phyloP scores from a whole-genome alignment of 1,284 basidiomycete species.

The Ustilago vetiveriae region DNA sequence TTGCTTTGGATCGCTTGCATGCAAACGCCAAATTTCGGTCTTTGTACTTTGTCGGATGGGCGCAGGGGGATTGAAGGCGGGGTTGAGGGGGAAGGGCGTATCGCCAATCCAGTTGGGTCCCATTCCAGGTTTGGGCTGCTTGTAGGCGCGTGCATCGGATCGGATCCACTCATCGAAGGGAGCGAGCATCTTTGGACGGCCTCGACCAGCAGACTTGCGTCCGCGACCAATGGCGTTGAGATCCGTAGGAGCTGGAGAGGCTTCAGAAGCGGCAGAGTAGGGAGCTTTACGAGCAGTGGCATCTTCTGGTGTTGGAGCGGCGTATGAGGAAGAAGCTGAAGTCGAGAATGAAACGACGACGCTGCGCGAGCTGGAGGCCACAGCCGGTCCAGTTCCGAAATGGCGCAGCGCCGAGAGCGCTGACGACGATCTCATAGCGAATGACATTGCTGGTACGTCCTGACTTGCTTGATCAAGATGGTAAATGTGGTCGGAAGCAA shows the following conservation, averaged over 20 bases:
- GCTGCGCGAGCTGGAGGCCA: conserved; percentile 37
- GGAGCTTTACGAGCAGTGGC: conserved; percentile 37
- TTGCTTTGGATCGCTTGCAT: conserved; percentile 49
- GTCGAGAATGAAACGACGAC: conserved; percentile 32
- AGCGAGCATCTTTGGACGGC: conserved; percentile 39
- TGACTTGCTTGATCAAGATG: not conserved
- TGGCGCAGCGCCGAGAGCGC: conserved; percentile 18
- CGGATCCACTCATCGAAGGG: conserved; percentile 59
- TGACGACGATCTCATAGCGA: conserved; percentile 29
- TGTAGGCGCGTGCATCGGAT: conserved; percentile 51
- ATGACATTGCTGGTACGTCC: conserved; percentile 13
- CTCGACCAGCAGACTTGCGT: conserved; percentile 39
- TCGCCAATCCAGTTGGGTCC: conserved; percentile 64
- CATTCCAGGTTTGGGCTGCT: conserved; percentile 52
- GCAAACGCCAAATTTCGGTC: conserved; percentile 60
- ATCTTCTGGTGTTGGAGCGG: conserved; percentile 23
- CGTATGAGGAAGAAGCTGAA: conserved; percentile 18
- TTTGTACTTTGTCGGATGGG: conserved; percentile 56
- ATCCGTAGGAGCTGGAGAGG: conserved; percentile 20
- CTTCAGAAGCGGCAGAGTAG: conserved; percentile 30
- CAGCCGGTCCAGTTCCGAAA: conserved; percentile 27
- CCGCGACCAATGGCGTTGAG: conserved; percentile 33
- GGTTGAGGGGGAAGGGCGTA: conserved; percentile 65
- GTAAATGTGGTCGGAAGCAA: not conserved
- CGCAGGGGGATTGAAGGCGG: conserved; percentile 61